Evolutionary conservation across 179 eudicot genomes (phyloP).

Genomic region (Spergularia azorica): DNA sequence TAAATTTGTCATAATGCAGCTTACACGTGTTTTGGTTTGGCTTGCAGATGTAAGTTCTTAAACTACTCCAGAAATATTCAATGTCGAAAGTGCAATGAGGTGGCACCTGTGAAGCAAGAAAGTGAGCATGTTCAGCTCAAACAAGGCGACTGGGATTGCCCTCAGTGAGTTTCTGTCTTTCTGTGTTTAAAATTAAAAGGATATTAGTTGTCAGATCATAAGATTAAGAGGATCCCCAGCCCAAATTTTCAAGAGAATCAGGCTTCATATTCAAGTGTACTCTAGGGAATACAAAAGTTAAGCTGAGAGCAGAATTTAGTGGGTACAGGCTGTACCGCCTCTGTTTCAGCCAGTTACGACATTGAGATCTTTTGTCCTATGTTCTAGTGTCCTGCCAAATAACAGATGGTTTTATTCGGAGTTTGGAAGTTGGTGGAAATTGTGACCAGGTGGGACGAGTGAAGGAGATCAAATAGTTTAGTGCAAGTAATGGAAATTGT

Average conservation of each 20-base stretch:
- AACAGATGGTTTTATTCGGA: not conserved
- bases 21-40: constrained; percentile 22
- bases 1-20: constrained; percentile 1
- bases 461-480: not conserved
- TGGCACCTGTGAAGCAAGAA: constrained; percentile 46
- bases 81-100: constrained; percentile 63
- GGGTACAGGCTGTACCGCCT: not conserved
- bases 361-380: not conserved
- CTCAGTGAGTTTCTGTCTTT: constrained; percentile 50
- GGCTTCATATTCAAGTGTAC: not conserved
- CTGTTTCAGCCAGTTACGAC: not conserved
- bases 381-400: not conserved
- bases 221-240: not conserved
- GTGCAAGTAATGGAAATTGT: too few species aligned
- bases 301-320: not conserved
- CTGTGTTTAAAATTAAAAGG: not conserved
- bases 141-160: constrained; percentile 93
- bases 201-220: not conserved
- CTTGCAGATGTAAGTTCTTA: constrained; percentile 75
- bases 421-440: not conserved
- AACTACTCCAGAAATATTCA: constrained; percentile 62
- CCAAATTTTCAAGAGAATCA: not conserved
- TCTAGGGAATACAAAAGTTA: not conserved
- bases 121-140: constrained; percentile 22
- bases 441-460: not conserved